A percentile compares a stretch with the other conserved stretches of the same genome.
Conservation (phyloP, 768 basidiomycete genomes). For the Hygrophoropsis aurantiaca region DNA sequence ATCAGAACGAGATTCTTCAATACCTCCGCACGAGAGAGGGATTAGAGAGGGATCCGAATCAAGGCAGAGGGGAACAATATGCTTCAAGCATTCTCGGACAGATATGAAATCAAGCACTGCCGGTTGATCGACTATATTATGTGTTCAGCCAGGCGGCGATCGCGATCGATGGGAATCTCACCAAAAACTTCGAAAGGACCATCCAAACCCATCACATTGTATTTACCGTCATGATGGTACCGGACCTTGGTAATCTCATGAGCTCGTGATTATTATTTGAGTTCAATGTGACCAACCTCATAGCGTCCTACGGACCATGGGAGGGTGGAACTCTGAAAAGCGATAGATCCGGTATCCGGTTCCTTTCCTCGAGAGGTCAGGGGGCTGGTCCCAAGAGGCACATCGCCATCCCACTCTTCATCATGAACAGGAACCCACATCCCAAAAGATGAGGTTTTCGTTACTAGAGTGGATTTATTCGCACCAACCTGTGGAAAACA, state of each 20-base stretch:
- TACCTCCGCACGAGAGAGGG: constrained; percentile 61
- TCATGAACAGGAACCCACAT: constrained; percentile 92
- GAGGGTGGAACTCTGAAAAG: constrained; percentile 75
- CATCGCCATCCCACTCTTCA: constrained; percentile 92
- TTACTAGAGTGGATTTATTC: constrained; percentile 80
- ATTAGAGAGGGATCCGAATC: constrained; percentile 84
- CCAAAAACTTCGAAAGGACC: constrained; percentile 90
- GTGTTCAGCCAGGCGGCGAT: constrained; percentile 4
- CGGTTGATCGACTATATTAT: constrained; percentile 65
- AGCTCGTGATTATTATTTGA: not conserved
- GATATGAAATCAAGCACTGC: constrained; percentile 58
- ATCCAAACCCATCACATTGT: constrained; percentile 88
- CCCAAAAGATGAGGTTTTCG: constrained; percentile 80
- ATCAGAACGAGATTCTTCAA: constrained; percentile 19
- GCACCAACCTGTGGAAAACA: constrained; percentile 66
- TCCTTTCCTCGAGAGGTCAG: constrained; percentile 37
- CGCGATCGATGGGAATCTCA: constrained; percentile 36
- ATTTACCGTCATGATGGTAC: constrained; percentile 96
- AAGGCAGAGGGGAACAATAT: constrained; percentile 82
- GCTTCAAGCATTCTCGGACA: constrained; percentile 65
- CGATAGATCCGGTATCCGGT: constrained; percentile 59
- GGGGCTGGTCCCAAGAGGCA: constrained; percentile 51
- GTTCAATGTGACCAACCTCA: constrained; percentile 55
- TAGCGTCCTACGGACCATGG: constrained; percentile 88
- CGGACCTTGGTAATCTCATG: constrained; percentile 50